Base-by-base conservation (phyloP, 2,329 filamentous ascomycete genomes). In the Calonectria pteridis region DNA sequence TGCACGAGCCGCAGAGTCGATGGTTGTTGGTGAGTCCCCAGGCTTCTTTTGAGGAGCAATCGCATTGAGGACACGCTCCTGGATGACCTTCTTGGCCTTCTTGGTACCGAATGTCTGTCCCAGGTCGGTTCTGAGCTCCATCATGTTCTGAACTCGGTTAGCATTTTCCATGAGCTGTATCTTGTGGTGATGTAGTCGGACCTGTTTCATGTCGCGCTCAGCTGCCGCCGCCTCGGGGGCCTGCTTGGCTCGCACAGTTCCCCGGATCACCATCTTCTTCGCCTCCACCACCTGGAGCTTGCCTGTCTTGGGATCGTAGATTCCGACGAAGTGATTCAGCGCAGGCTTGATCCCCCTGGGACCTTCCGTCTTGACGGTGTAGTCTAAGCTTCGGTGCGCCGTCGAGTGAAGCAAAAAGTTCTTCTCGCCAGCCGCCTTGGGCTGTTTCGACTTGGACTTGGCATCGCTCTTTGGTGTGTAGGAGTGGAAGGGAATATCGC, bases 61-160 rank as follows among this genome's bases (percentile, higher is more conserved):
- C 23, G 93, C 93, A 81, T 96, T 95, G 79, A 94, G 89, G 3
- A 92, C 91, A 76, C 90, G 88, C 70, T 92, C 90, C 33, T 89
- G 88, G 77, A 97, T 91, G 1, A 91, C 93, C 85, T 96, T 96
- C 88, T 93, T 94, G 28, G 94, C 93, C 85, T 96, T 96, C 87
- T 94, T 95, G 31, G 94, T 96, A 83, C 95, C 95, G 80, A 97
- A 97, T 37, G 93, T 92, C 79, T 94, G 89, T 50, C 94, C 94
- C 16, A 97, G 91, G 2, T 93, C 91, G 78, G 92, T 93, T 78
- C 91, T 91, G 81, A 90, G 90, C 33, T 93, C 90, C 79, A 89
- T 86, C 80, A 89, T 89, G 55, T 86, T 89, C 91, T 93, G 78
- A 23, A 72, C 46, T 46, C 62, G 28, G 74, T 85, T 83, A 77